phyloP scores from a whole-genome alignment of 345 rosid species.

The Camelina neglecta region DNA sequence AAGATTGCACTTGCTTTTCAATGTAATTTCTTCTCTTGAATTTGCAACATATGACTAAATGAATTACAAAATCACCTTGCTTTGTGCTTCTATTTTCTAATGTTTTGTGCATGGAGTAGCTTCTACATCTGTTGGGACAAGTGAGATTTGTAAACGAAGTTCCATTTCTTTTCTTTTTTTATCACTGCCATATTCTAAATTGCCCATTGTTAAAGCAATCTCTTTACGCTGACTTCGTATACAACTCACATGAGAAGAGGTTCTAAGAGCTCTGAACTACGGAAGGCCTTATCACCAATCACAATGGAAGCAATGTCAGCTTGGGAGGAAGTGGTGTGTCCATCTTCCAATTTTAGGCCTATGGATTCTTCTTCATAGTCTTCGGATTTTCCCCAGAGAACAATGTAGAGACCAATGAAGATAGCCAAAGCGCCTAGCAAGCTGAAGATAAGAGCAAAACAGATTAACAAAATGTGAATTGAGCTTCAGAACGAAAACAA shows the following conservation, averaged over 20 bases:
- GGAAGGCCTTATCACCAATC: slow-evolving; percentile 36
- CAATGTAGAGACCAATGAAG: slow-evolving; percentile 54
- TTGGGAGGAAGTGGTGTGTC: slow-evolving; percentile 14
- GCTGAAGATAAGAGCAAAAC: slow-evolving; percentile 39
- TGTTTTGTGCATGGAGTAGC: slow-evolving; percentile 20
- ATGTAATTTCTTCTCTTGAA: slow-evolving; percentile 10
- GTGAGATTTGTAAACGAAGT: slow-evolving; percentile 27
- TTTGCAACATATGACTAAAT: slow-evolving; percentile 21
- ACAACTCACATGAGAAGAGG: slow-evolving; percentile 39
- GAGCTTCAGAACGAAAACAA: background rate
- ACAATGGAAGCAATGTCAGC: slow-evolving; percentile 41
- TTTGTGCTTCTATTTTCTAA: slow-evolving; percentile 33
- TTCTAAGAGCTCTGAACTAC: slow-evolving; percentile 41
- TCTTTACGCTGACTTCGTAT: background rate
- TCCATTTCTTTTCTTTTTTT: slow-evolving; percentile 15
- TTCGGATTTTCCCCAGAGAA: slow-evolving; percentile 71
- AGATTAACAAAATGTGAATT: background rate
- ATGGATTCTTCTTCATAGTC: slow-evolving; percentile 45
- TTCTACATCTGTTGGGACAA: slow-evolving; percentile 17
- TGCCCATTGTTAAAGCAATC: background rate
- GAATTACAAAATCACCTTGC: slow-evolving; percentile 28
- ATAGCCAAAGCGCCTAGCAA: slow-evolving; percentile 56
- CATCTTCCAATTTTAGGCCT: slow-evolving; percentile 40
- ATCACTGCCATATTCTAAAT: background rate
- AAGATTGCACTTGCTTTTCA: slow-evolving; percentile 24